phyloP scores from a whole-genome alignment of 495 filamentous ascomycete genomes.

The Aspergillus heteromorphus region DNA sequence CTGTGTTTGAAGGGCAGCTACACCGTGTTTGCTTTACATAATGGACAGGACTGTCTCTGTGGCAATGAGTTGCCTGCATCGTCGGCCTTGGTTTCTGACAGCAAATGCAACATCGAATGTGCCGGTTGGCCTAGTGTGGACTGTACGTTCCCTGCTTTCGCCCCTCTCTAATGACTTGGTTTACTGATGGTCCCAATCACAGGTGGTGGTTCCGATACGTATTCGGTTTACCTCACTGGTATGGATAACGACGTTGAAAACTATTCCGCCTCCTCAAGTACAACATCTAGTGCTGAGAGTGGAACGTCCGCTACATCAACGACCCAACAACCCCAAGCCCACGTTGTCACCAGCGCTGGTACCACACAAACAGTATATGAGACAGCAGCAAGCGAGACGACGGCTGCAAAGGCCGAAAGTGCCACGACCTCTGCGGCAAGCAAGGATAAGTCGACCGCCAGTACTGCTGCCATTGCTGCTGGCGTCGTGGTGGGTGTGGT shows the following conservation, averaged over 20 bases:
- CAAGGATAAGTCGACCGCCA: constrained; percentile 38
- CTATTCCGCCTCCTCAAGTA: constrained; percentile 14
- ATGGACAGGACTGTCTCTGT: constrained; percentile 43
- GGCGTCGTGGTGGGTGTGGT: constrained; percentile 85
- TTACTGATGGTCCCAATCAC: constrained; percentile 5
- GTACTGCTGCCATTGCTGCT: constrained; percentile 74
- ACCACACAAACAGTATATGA: constrained; percentile 29
- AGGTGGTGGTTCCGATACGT: constrained; percentile 44
- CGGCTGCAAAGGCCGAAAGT: constrained; percentile 3
- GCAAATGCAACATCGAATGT: constrained; percentile 36
- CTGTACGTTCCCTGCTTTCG: constrained; percentile 37
- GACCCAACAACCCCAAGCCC: constrained; percentile 19
- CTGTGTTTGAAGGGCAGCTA: constrained; percentile 28
- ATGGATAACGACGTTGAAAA: constrained; percentile 24
- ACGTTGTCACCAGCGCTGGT: constrained; percentile 25
- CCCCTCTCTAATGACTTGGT: background rate
- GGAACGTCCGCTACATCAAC: constrained; percentile 8
- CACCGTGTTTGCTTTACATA: constrained; percentile 38
- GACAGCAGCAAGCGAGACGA: constrained; percentile 27
- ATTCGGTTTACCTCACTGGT: constrained; percentile 43
- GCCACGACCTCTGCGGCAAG: background rate
- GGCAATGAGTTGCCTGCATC: constrained; percentile 38
- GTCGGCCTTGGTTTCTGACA: constrained; percentile 32
- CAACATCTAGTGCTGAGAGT: constrained; percentile 15
- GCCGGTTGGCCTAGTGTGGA: constrained; percentile 38